phyloP scores from a whole-genome alignment of 345 rosid species.

The Rubroshorea leprosula region DNA sequence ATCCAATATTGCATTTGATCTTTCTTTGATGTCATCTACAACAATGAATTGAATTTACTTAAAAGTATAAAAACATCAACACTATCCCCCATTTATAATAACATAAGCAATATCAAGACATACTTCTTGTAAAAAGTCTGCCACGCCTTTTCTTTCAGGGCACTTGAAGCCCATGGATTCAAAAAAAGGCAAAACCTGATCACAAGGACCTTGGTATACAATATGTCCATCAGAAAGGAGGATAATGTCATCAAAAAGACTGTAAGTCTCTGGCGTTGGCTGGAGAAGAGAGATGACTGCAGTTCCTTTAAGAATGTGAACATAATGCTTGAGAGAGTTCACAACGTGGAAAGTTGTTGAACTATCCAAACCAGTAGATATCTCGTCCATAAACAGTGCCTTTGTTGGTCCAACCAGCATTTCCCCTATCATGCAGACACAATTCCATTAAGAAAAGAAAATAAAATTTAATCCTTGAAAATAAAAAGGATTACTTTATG shows the following conservation, averaged over 20 bases:
- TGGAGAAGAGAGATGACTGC: conserved; percentile 71
- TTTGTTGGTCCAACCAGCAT: no score
- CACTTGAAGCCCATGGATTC: conserved; percentile 63
- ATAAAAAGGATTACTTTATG: no score
- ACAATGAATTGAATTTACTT: background rate
- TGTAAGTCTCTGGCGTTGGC: conserved; percentile 75
- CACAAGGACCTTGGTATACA: conserved; percentile 71
- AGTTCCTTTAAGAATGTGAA: conserved; percentile 57
- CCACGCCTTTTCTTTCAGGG: conserved; percentile 74
- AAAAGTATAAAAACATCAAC: background rate
- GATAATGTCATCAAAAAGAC: conserved; percentile 72
- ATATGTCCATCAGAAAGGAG: conserved; percentile 70
- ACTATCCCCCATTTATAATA: no score
- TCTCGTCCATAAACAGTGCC: no score
- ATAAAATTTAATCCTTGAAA: no score
- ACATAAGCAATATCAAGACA: no score
- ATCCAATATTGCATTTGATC: conserved; percentile 83
- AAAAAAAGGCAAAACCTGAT: conserved; percentile 51
- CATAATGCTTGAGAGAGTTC: conserved; percentile 55
- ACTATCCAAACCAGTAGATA: conserved; percentile 75
- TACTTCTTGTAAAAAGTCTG: conserved; percentile 88
- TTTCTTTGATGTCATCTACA: conserved; percentile 75
- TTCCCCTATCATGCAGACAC: conserved; percentile 25
- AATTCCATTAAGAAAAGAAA: conserved; percentile 7
- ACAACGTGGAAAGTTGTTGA: conserved; percentile 81